Evolutionary conservation across 768 basidiomycete species (phyloP).

Genomic region (Lactifluus echinatus): DNA sequence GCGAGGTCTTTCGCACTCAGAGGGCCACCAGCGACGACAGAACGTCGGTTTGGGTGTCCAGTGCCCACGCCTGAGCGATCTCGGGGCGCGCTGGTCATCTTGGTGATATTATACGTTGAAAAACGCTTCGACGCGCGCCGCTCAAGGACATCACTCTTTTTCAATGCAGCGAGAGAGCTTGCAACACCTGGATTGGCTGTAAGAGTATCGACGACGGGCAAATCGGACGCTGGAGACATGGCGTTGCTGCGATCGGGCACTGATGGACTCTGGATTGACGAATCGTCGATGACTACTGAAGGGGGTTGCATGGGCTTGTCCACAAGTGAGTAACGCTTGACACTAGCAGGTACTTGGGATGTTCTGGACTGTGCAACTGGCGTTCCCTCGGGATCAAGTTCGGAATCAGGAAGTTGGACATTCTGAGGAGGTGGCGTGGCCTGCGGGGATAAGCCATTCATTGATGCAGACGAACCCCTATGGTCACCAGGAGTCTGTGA

Average conservation of each 20-base stretch:
- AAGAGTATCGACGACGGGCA: constrained; percentile 37
- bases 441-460: not conserved
- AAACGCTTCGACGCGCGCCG: constrained; percentile 93
- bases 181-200: constrained; percentile 42
- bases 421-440: constrained; percentile 12
- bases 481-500: constrained; percentile 5
- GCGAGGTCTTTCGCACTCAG: constrained; percentile 66
- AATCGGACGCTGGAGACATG: constrained; percentile 29
- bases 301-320: constrained; percentile 55
- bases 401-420: constrained; percentile 14
- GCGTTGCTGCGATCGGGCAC: constrained; percentile 19
- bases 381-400: constrained; percentile 19
- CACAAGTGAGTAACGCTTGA: constrained; percentile 73
- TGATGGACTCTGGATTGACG: constrained; percentile 25
- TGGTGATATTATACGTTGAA: constrained; percentile 88
- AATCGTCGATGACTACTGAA: constrained; percentile 46
- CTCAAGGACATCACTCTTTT: constrained; percentile 78
- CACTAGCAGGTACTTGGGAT: constrained; percentile 48
- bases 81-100: constrained; percentile 71
- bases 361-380: constrained; percentile 28
- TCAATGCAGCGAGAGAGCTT: constrained; percentile 78
- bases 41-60: constrained; percentile 51
- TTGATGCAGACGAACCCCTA: not conserved
- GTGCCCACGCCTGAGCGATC: constrained; percentile 29
- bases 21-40: constrained; percentile 47